Evolutionary conservation across 83 land plant genomes (phyloP), one percentile per base, ranked within the genome.

Genomic region (Isoetes engelmannii): DNA sequence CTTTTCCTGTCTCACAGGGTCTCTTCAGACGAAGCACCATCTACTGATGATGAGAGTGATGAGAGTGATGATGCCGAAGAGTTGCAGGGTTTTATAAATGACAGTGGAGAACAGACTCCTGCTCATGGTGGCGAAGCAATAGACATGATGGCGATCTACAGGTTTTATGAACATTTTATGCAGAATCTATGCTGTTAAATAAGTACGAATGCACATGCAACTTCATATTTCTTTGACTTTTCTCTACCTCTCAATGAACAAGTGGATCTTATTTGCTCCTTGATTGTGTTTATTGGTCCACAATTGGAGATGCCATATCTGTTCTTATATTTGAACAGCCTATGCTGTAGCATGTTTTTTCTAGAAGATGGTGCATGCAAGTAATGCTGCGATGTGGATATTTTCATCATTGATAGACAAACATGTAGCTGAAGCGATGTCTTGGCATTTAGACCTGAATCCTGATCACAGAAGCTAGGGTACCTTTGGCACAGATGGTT

Each of bases 101-200:
- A 90, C 63, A 66, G 74, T 61, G 56, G 55, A 50, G 78, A 83
- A 56, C 71, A 77, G 4, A 80, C 83, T 57, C 67, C 61, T 21
- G 69, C 70, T 57, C 78, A 73, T 60, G 84, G 73, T 69, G 74
- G 55, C 74, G 68, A 80, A 51, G 68, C 72, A 17, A 5, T 72
- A 55, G 96, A 94, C 66, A 94, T 90, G 96, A 86, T 94, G 90
- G 90, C 92, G 41, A 65, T 94, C 71, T 90, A 90, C 85, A 88
- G 92, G 92, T 19, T 18, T 48, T 65, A 15, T 69, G 13, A 4
- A 7, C 15, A 13, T 28, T 4, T 17, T 20, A 41, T 37, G n/a
- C 10, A 4, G 37, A 10, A 45, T 62, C 66, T 59, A 28, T 72
- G 51, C 50, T 17, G 48, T 47, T 4, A 7, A 28, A 12, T 55